Base-by-base conservation (phyloP, 192 early-diverging fungal genomes). In the Allomyces arbusculus region DNA sequence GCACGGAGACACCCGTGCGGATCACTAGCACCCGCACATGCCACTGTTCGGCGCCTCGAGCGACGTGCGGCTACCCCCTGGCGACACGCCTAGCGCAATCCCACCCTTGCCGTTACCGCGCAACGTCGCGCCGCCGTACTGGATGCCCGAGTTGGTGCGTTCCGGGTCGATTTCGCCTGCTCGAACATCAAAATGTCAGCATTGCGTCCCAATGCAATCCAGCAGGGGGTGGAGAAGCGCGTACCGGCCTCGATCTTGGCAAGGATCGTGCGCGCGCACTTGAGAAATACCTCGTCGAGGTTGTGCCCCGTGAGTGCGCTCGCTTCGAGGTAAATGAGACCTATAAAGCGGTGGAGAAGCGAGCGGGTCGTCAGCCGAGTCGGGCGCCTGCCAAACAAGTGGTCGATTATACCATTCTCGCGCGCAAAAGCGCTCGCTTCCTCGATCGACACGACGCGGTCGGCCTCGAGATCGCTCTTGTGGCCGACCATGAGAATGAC, bases 401-500 rank as follows among this genome's bases (percentile, higher is more conserved):
- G 26, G 26, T 28, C 26, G 26, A 28, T 28, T 70, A 58, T 75
- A 72, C 71, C 69, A 50, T 76, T 72, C 44, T 81, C 77, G 62
- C 82, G 77, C 62, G 80, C 75, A 64, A 78, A 82, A 22, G 68
- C 73, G 66, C 77, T 79, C 45, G 79, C 81, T 67, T 79, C 77
- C 19, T 78, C 64, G 66, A 77, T 75, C 10, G 77, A 72, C 4
- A 80, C 80, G 67, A 78, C 75, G 7, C 79, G 70, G 58, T 80
- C 33, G 25, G 64, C 77, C 23, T 78, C 80, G n/a, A 71, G 62
- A 68, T 83, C 82, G 45, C 73, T 67, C 66, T 90, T 90, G 68
- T 89, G 87, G 9, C 88, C 88, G 1, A 90, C 84, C 12, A 88
- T 66, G 63, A 88, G 78, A 23, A 84, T 80, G 58, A 83, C 79